Percentiles rank a stretch among this genome's conserved stretches.
phyloP scores from a whole-genome alignment of 371 early-diverging fungal species.

The Mortierella sp. region DNA sequence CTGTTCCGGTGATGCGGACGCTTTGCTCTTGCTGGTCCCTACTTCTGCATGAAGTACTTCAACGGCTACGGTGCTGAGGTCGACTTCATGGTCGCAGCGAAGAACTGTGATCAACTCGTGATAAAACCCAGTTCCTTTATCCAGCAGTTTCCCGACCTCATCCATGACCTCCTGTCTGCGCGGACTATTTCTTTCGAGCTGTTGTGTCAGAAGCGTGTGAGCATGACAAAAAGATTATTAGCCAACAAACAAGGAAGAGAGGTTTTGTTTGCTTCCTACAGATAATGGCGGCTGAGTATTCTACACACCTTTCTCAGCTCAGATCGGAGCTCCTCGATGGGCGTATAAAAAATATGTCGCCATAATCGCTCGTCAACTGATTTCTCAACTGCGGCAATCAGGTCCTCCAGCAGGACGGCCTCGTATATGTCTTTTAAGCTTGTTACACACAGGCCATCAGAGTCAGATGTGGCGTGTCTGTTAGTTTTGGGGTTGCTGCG shows the following conservation, averaged over 20 bases:
- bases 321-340: conserved; percentile 47
- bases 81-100: conserved; percentile 36
- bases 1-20: conserved; percentile 2
- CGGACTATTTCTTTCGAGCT: conserved; percentile 23
- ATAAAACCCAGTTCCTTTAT: conserved; percentile 53
- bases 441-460: not conserved
- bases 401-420: conserved; percentile 34
- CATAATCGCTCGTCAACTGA: conserved; percentile 51
- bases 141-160: conserved; percentile 35
- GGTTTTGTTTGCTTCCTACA: not conserved
- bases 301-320: conserved; percentile 43
- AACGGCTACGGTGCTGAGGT: conserved; percentile 31
- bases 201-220: not conserved
- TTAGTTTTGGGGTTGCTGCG: too few species aligned
- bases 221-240: not conserved
- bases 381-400: conserved; percentile 51
- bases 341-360: conserved; percentile 51
- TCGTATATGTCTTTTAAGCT: conserved; percentile 50
- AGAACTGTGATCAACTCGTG: conserved; percentile 38
- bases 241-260: not conserved
- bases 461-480: too few species aligned
- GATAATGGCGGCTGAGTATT: not conserved
- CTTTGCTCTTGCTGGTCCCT: conserved; percentile 6
- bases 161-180: conserved; percentile 45
- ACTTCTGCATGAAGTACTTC: conserved; percentile 24